Evolutionary conservation across 2,329 filamentous ascomycete genomes (phyloP), one percentile per base, ranked within the genome.

Genomic region (Bipolaris bicolor): DNA sequence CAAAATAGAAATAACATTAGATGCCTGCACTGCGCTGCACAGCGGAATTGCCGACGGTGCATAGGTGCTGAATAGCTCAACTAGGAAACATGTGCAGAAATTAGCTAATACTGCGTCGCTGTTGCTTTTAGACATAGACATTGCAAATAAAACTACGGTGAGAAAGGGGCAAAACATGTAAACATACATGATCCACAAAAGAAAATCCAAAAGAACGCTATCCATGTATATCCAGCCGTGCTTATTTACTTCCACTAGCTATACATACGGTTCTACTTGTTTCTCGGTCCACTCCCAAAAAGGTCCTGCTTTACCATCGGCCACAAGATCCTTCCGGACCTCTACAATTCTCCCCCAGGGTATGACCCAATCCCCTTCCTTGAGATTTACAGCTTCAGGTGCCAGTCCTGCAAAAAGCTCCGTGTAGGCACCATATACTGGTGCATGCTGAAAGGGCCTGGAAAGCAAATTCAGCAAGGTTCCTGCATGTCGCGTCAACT

Each of bases 401-500:
- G 34, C 49, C 39, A 69, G 31, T 1, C 66, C 65, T 13, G 65
- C 68, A 41, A 64, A 71, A 16, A 70, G 46, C 58, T 70, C 65
- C 1, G 67, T 70, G 20, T 69, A 69, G 2, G 68, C 68, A 10
- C 66, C 67, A 11, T 65, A 57, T 1, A 68, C 66, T 6, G 61
- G 24, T 0, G 63, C 61, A 37, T 66, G 61, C 5, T 51, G 43
- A 7, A 68, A 20, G 0, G 51, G 18, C 1, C n/a, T 34, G 26
- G 26, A 29, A 2, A 62, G n/a, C 3, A 31, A 7, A 43, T 1
- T 43, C 40, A 66, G 0, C 0, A 56, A 39, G 3, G 13, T 16
- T 7, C 52, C 49, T 2, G 56, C 5, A 78, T 69, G 78, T 72
- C 33, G 77, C 75, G 58, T 77, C 72, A 52, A 63, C 13, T 64